phyloP scores from a whole-genome alignment of 176 grass and related monocot genomes.

The Areca catechu region DNA sequence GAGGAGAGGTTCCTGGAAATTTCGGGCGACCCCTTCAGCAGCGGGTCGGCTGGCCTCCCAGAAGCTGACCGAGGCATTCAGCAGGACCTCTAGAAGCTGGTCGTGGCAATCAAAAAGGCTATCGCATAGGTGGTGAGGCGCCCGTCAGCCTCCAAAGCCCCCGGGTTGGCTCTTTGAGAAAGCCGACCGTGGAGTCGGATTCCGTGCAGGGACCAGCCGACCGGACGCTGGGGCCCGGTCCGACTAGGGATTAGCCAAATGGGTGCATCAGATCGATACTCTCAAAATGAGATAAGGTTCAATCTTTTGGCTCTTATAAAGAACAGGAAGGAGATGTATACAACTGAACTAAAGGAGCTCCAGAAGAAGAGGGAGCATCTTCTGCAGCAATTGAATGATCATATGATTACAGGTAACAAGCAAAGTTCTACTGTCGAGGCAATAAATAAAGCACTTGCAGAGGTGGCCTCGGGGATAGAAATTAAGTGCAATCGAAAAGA shows the following conservation, averaged over 20 bases:
- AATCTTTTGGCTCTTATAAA: slow-evolving; percentile 87
- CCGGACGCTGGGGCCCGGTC: too few species aligned
- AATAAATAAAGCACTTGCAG: slow-evolving; percentile 56
- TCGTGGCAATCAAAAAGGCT: too few species aligned
- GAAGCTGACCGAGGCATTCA: too few species aligned
- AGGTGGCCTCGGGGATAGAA: slow-evolving; percentile 88
- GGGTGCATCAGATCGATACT: slow-evolving; percentile 44
- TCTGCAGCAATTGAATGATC: slow-evolving; percentile 48
- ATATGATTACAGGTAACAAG: slow-evolving; percentile 14
- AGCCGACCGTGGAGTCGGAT: too few species aligned
- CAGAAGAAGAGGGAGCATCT: slow-evolving; percentile 85
- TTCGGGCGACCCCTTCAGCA: too few species aligned
- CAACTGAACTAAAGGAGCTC: slow-evolving; percentile 69
- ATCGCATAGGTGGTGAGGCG: too few species aligned
- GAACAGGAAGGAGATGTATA: slow-evolving; percentile 77
- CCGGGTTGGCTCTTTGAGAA: too few species aligned
- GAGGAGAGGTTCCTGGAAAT: too few species aligned
- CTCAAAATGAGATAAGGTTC: slow-evolving; percentile 79
- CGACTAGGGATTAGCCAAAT: slow-evolving; percentile 59
- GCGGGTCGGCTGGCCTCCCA: too few species aligned
- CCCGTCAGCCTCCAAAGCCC: too few species aligned
- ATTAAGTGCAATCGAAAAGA: slow-evolving; percentile 77
- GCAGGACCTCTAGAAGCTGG: too few species aligned
- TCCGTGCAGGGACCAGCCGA: too few species aligned
- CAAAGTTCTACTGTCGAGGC: slow-evolving; percentile 14